Base-by-base conservation (phyloP, 495 filamentous ascomycete genomes). In the Terfezia claveryi region DNA sequence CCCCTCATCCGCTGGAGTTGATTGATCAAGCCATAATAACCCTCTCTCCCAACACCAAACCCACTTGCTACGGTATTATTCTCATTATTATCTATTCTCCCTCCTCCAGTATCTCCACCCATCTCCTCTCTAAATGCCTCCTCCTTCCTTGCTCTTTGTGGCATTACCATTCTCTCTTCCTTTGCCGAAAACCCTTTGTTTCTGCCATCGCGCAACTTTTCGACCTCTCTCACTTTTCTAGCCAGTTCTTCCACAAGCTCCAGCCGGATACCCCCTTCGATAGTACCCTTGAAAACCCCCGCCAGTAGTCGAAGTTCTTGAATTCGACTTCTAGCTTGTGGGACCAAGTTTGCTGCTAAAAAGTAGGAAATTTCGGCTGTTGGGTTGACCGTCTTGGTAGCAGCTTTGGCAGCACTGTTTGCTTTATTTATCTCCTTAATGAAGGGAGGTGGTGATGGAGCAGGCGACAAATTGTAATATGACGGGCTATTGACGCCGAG, bases 241-340 rank as follows among this genome's bases (percentile, higher is more conserved):
- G 77, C 78, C 55, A 98, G 63, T 52, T 76, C 73, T 56, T 95
- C 87, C 51, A 98, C 80, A 64, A 95, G 85, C 55, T 77, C 81
- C 10, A 70, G 68, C 57, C 92, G 73, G 32, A 86, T 87, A 64
- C 82, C 88, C 60, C 94, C 91, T 73, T 96, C 91, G 0, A 83
- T 82, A 16, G 92, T 94, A 1, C 87, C 87, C 62, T 84, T 87
- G 85, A 92, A 96, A n/a, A 96, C 79, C 11, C 68, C 67, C 12
- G 76, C 75, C 59, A 94, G 70, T 50, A 76, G 73, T 57, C 83
- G 78, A 27, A 98, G 68, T 61, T 80, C 76, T 60, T 81, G 77
- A 16, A 96, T 77, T 11, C 85, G 74, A 16, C 70, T 71, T 16
- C 74, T 74, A 1, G 89, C 91, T 23, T 78, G 78, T 54, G 86